These are phyloP conservation scores for Conidiobolus coronatus DNA, from an alignment of 371 early-diverging fungal species.

Conservation along the genomic window DNA sequence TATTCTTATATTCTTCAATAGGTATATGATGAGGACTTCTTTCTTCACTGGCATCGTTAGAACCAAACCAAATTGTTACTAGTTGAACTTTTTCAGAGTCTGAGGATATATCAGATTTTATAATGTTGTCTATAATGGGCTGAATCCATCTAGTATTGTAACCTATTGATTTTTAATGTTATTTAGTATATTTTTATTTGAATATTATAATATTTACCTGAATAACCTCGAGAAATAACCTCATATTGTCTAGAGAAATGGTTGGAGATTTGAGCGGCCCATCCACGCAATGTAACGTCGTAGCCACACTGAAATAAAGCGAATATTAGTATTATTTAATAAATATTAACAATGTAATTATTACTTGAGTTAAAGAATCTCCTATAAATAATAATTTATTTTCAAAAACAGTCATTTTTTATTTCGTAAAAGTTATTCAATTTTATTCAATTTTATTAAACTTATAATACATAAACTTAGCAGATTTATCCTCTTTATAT, in stretches of 20 bases:
- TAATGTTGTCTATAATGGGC: not conserved
- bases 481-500: too few species aligned
- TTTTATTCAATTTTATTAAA: too few species aligned
- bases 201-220: too few species aligned
- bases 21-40: constrained; percentile 34
- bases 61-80: constrained; percentile 54
- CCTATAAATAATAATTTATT: too few species aligned
- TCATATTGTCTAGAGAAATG: constrained; percentile 47
- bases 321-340: too few species aligned
- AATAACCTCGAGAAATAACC: constrained; percentile 54
- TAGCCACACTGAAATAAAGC: constrained; percentile 22
- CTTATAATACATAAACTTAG: too few species aligned
- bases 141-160: constrained; percentile 5
- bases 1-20: constrained; percentile 25
- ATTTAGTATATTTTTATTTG: too few species aligned
- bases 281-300: constrained; percentile 31
- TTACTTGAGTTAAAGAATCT: constrained; percentile 55
- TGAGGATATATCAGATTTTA: constrained; percentile 38
- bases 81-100: constrained; percentile 16
- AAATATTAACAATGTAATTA: too few species aligned
- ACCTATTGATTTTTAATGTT: too few species aligned
- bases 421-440: too few species aligned
- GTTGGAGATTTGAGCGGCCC: constrained; percentile 35
- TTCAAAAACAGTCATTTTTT: too few species aligned
- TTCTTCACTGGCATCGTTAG: constrained; percentile 54